Conservation (phyloP, 805 yeast species). For the Hyphopichia homilentoma region DNA sequence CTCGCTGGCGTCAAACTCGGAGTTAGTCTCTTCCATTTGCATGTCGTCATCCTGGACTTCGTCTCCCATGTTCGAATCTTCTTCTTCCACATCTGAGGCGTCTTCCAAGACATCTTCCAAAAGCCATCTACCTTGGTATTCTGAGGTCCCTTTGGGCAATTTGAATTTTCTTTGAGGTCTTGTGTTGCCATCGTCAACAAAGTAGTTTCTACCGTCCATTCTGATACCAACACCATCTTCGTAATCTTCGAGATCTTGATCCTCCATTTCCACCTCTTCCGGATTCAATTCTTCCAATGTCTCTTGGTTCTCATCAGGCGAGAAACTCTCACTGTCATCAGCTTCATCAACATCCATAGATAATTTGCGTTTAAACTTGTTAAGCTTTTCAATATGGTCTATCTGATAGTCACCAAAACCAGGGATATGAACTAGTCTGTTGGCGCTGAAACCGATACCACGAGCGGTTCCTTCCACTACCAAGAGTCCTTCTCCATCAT, state of each 20-base stretch:
- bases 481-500: conserved; percentile 35
- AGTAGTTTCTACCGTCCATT: conserved; percentile 55
- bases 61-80: conserved; percentile 37
- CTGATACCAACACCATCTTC: conserved; percentile 44
- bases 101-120: conserved; percentile 51
- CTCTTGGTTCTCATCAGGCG: conserved; percentile 46
- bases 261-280: conserved; percentile 46
- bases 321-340: conserved; percentile 17
- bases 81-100: conserved; percentile 43
- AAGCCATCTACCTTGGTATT: conserved; percentile 74
- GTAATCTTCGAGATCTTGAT: conserved; percentile 28
- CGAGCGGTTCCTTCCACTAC: conserved; percentile 80
- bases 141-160: conserved; percentile 70
- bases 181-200: conserved; percentile 24
- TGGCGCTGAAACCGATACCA: conserved; percentile 77
- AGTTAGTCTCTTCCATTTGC: conserved; percentile 17
- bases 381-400: conserved; percentile 55
- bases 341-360: conserved; percentile 17
- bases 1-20: conserved; percentile 44
- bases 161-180: conserved; percentile 28
- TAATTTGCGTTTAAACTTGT: conserved; percentile 4
- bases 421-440: conserved; percentile 80
- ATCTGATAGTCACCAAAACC: conserved; percentile 88
- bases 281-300: conserved; percentile 59
- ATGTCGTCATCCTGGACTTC: conserved; percentile 27